phyloP scores from a whole-genome alignment of 768 basidiomycete species.

The Sutorius australiensis region DNA sequence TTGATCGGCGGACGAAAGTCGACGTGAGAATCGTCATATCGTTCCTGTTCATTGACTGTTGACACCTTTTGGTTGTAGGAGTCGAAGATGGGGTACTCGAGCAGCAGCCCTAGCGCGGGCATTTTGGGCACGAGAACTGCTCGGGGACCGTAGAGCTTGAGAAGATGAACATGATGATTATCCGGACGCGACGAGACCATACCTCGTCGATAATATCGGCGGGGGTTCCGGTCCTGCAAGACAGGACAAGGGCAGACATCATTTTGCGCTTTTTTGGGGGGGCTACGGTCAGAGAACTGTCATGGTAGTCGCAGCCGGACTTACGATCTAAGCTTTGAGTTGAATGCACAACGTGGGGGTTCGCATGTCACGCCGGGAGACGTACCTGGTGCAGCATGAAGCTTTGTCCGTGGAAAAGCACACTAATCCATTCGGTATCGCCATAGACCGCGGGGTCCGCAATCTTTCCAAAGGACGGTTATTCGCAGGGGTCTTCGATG shows the following conservation, averaged over 20 bases:
- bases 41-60: constrained; percentile 37
- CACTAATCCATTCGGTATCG: constrained; percentile 91
- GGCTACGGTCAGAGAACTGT: constrained; percentile 7
- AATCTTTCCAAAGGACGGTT: constrained; percentile 43
- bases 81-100: constrained; percentile 83
- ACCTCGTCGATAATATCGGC: constrained; percentile 72
- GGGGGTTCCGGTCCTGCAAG: constrained; percentile 73
- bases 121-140: constrained; percentile 89
- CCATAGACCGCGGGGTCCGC: constrained; percentile 86
- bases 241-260: constrained; percentile 83
- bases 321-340: constrained; percentile 27
- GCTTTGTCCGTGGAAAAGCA: constrained; percentile 93
- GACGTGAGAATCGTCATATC: constrained; percentile 47
- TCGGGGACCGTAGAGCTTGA: constrained; percentile 71
- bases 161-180: background rate
- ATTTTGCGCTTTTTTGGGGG: constrained; percentile 78
- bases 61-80: constrained; percentile 65
- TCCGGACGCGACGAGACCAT: background rate
- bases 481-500: background rate
- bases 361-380: constrained; percentile 11
- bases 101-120: constrained; percentile 87
- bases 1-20: constrained; percentile 71
- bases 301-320: constrained; percentile 7
- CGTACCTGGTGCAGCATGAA: constrained; percentile 98
- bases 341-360: constrained; percentile 21